Evolutionary conservation across 2,329 filamentous ascomycete species (phyloP).

Genomic region (Claviceps sp.): DNA sequence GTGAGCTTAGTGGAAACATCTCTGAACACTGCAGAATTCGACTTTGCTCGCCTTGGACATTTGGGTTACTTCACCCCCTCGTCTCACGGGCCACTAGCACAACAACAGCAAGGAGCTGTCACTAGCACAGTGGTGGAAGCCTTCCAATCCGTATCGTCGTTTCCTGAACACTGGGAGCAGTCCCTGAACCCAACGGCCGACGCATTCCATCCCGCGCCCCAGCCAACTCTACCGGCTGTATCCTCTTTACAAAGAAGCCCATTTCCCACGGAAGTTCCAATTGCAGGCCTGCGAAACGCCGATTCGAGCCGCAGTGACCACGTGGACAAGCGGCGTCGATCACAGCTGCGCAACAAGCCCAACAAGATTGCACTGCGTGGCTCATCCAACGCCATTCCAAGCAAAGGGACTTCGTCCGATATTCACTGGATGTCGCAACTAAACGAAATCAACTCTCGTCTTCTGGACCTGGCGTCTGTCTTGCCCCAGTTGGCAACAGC

Average conservation of each 20-base stretch:
- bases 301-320: neutral
- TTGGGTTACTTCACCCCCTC: slow-evolving; percentile 16
- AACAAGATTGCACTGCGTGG: slow-evolving; percentile 21
- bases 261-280: neutral
- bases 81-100: slow-evolving; percentile 17
- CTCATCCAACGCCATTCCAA: slow-evolving; percentile 9
- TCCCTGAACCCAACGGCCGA: slow-evolving; percentile 7
- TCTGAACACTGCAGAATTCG: slow-evolving; percentile 20
- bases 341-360: slow-evolving; percentile 14
- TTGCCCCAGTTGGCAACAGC: slow-evolving; percentile 17
- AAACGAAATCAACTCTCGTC: slow-evolving; percentile 23
- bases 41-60: slow-evolving; percentile 21
- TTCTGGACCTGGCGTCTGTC: slow-evolving; percentile 23
- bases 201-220: slow-evolving; percentile 1
- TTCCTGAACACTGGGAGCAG: slow-evolving; percentile 14
- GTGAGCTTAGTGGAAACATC: slow-evolving; percentile 17
- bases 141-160: slow-evolving; percentile 9
- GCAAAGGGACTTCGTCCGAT: slow-evolving; percentile 10
- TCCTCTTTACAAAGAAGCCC: neutral
- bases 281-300: neutral
- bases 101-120: slow-evolving; percentile 13
- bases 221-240: neutral
- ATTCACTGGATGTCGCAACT: slow-evolving; percentile 27
- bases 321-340: slow-evolving; percentile 13
- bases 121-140: slow-evolving; percentile 7